These are phyloP conservation scores for Avena insularis DNA, from an alignment of 176 grass and related monocot species.

Conservation along the genomic window DNA sequence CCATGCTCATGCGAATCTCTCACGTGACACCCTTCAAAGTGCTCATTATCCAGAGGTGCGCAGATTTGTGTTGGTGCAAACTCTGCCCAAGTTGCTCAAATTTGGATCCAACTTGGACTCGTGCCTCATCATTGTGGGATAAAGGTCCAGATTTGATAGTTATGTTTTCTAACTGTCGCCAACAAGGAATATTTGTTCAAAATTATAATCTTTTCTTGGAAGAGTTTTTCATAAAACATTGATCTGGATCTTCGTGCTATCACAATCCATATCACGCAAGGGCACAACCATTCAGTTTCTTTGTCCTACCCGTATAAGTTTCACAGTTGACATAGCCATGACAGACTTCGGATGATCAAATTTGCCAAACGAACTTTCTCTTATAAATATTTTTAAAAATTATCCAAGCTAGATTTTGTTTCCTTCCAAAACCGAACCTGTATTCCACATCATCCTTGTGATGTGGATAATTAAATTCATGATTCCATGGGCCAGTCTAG, in stretches of 20 bases:
- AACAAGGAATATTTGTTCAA: background rate
- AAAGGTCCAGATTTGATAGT: background rate
- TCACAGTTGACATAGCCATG: background rate
- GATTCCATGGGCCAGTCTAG: background rate
- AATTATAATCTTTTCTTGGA: background rate
- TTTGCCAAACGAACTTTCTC: background rate
- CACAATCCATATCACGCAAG: background rate
- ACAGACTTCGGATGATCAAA: background rate
- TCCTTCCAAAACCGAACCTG: background rate
- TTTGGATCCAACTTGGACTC: constrained; percentile 8
- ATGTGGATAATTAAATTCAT: background rate
- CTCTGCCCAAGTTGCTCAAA: constrained; percentile 23
- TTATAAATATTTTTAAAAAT: too few relatives aligned
- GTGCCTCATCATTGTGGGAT: constrained; percentile 18
- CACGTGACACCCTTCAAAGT: constrained; percentile 25
- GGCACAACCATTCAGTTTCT: background rate
- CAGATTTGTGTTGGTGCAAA: constrained; percentile 1
- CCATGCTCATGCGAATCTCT: background rate
- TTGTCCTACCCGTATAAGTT: background rate
- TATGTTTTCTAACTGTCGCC: background rate
- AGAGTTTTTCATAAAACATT: background rate
- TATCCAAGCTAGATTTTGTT: background rate
- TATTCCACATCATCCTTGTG: background rate
- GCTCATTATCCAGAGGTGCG: background rate
- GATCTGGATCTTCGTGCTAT: background rate